These are phyloP conservation scores for Cercospora citrullina DNA, from an alignment of 2,329 filamentous ascomycete species.

Conservation along the genomic window DNA sequence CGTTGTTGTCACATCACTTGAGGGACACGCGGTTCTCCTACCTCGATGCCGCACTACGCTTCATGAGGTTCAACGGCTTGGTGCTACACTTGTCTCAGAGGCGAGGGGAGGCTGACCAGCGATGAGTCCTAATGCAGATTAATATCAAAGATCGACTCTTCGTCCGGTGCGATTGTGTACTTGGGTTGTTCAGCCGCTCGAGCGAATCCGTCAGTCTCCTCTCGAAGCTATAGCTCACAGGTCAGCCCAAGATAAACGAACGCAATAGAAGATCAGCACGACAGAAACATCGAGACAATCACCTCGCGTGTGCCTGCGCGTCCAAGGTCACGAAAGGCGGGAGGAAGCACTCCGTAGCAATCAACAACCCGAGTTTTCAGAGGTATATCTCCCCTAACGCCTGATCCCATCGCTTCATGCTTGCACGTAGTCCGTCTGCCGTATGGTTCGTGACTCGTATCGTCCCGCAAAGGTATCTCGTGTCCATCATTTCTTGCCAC, in stretches of 20 bases:
- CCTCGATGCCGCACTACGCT: background rate
- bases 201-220: background rate
- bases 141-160: background rate
- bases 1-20: background rate
- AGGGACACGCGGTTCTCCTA: background rate
- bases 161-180: background rate
- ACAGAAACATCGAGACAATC: background rate
- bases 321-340: background rate
- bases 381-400: conserved; percentile 24
- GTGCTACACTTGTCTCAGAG: background rate
- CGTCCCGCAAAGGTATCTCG: background rate
- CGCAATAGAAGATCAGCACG: background rate
- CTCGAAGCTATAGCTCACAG: background rate
- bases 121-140: background rate
- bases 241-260: background rate
- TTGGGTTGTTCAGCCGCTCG: background rate
- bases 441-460: conserved; percentile 12
- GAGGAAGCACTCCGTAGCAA: background rate
- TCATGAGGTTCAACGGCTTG: background rate
- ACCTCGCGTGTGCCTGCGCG: background rate
- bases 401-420: conserved; percentile 13
- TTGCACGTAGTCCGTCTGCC: conserved; percentile 7
- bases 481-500: conserved; percentile 77
- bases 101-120: background rate
- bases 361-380: conserved; percentile 8